Evolutionary conservation across 208 protist species (phyloP).

Genomic region (Sergeia podlipaevii): DNA sequence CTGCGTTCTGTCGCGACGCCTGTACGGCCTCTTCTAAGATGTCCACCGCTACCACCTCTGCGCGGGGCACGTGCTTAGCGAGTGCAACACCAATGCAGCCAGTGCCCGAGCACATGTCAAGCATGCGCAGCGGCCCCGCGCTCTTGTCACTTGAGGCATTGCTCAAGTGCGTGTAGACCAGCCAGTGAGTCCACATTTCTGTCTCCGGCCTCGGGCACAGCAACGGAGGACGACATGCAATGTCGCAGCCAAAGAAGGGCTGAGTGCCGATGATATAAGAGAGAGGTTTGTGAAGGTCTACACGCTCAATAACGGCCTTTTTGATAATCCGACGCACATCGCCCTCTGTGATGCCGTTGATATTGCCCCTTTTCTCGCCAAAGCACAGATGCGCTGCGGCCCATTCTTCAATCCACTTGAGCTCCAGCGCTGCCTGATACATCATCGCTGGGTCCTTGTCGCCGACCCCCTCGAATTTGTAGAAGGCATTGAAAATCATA

Average conservation of each 20-base stretch:
- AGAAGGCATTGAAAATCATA: conserved; percentile 64
- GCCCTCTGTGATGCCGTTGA: conserved; percentile 2
- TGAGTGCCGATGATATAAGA: conserved; percentile 86
- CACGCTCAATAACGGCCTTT: conserved; percentile 62
- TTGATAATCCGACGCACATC: conserved; percentile 55
- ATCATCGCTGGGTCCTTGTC: conserved; percentile 40
- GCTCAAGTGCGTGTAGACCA: conserved; percentile 41
- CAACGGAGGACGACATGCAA: conserved; percentile 60
- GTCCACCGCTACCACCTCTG: conserved; percentile 60
- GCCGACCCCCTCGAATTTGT: conserved; percentile 26
- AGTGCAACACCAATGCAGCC: conserved; percentile 86
- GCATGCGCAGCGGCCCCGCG: conserved; percentile 23
- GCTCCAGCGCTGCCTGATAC: conserved; percentile 73
- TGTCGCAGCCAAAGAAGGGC: conserved; percentile 82
- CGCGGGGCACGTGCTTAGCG: conserved; percentile 54
- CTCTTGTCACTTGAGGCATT: not conserved
- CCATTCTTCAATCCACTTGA: conserved; percentile 81
- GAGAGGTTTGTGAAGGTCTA: conserved; percentile 79
- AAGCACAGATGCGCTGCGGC: not conserved
- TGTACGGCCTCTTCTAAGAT: conserved; percentile 49
- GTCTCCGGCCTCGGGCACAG: conserved; percentile 84
- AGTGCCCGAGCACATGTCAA: conserved; percentile 87
- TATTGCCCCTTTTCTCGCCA: not conserved
- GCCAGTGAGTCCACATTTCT: conserved; percentile 88
- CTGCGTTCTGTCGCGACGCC: conserved; percentile 46